A percentile compares a stretch with the other conserved stretches of the same genome.
These are phyloP conservation scores for Penicillium paxilli DNA, from an alignment of 495 filamentous ascomycete species.

Conservation along the genomic window DNA sequence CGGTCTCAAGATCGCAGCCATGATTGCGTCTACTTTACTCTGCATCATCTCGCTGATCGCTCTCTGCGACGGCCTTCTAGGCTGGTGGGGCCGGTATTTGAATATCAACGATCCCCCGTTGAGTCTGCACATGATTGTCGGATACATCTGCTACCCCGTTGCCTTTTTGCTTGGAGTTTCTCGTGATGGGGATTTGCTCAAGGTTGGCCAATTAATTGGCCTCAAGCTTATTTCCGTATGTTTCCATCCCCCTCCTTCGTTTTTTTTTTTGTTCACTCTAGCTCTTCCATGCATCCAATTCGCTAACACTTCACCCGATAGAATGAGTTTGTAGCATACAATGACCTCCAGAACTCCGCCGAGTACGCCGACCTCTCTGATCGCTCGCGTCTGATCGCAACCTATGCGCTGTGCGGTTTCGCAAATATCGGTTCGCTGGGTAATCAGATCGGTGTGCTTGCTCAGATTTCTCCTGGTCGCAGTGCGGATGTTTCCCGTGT, in stretches of 20 bases:
- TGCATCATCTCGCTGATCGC: conserved; percentile 83
- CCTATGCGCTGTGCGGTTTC: conserved; percentile 73
- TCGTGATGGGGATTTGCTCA: conserved; percentile 65
- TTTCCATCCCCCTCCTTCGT: neutral
- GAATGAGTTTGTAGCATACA: conserved; percentile 69
- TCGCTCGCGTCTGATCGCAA: conserved; percentile 71
- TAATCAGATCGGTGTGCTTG: conserved; percentile 82
- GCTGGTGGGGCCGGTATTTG: conserved; percentile 87
- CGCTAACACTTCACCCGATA: conserved; percentile 14
- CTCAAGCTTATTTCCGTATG: conserved; percentile 73
- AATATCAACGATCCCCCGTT: conserved; percentile 68
- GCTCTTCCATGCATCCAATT: too few relatives aligned
- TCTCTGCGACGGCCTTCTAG: conserved; percentile 74
- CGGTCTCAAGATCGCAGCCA: conserved; percentile 83
- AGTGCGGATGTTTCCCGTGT: conserved; percentile 73
- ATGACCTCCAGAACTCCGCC: conserved; percentile 43
- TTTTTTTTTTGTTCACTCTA: neutral
- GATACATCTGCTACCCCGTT: conserved; percentile 81
- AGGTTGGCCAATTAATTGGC: conserved; percentile 78
- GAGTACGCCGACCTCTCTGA: conserved; percentile 57
- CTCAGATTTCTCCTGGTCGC: conserved; percentile 73
- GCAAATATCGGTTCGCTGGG: conserved; percentile 81
- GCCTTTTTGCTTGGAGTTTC: conserved; percentile 86
- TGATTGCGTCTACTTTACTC: conserved; percentile 75
- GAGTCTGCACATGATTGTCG: conserved; percentile 74